phyloP scores from a whole-genome alignment of 495 filamentous ascomycete species.

The Penicillium canariense region DNA sequence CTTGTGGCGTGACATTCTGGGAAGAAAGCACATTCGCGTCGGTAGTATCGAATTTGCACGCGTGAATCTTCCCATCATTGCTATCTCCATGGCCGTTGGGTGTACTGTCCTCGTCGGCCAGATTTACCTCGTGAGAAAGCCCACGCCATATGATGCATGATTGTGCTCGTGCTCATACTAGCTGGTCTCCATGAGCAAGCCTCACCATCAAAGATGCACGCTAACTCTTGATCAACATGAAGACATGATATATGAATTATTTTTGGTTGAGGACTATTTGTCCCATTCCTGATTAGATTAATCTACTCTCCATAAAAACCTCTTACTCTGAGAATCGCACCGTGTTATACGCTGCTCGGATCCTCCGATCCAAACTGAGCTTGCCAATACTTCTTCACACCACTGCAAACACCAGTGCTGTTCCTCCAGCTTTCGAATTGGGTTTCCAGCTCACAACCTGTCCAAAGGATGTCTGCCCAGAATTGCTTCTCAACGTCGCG shows the following conservation, averaged over 20 bases:
- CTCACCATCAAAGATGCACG: not conserved
- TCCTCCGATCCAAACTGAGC: conserved; percentile 7
- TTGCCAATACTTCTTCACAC: conserved; percentile 8
- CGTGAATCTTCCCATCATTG: conserved; percentile 65
- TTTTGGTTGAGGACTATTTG: not conserved
- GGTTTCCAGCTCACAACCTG: conserved; percentile 41
- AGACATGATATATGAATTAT: not conserved
- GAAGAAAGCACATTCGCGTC: conserved; percentile 60
- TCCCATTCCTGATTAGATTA: not conserved
- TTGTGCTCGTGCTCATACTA: not conserved
- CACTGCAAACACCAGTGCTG: conserved; percentile 26
- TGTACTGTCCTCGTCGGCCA: conserved; percentile 57
- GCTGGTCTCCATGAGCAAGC: too few species aligned
- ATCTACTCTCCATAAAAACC: not conserved
- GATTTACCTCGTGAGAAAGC: conserved; percentile 51
- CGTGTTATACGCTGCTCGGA: not conserved
- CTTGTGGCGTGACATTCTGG: conserved; percentile 64
- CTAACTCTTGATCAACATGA: not conserved
- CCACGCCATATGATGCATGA: conserved; percentile 21
- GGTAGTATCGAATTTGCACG: conserved; percentile 56
- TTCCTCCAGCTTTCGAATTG: conserved; percentile 35
- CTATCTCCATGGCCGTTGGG: conserved; percentile 61
- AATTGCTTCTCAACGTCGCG: conserved; percentile 47
- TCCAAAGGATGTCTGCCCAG: conserved; percentile 46
- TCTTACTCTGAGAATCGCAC: not conserved